These are phyloP conservation scores for Kodamaea plutei DNA, from an alignment of 1,139 yeast species.

Conservation along the genomic window DNA sequence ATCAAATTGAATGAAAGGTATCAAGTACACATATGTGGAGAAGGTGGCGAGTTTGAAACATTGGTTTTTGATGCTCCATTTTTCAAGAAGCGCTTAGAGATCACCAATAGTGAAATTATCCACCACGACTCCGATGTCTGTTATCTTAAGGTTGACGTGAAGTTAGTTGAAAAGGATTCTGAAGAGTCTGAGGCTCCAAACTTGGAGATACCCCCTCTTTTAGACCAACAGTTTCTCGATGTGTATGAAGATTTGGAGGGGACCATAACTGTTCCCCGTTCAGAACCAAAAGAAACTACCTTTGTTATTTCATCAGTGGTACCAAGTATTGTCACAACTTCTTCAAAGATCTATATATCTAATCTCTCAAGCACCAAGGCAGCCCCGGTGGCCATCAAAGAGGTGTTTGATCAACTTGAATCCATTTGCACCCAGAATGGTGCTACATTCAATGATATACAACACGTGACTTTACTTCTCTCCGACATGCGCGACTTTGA, in stretches of 20 bases:
- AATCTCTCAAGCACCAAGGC: conserved; percentile 38
- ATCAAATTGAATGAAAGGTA: conserved; percentile 55
- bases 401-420: conserved; percentile 45
- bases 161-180: conserved; percentile 35
- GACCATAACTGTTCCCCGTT: not conserved
- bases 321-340: conserved; percentile 5
- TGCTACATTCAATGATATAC: conserved; percentile 38
- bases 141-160: conserved; percentile 50
- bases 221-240: conserved; percentile 47
- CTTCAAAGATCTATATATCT: conserved; percentile 42
- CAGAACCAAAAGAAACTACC: not conserved
- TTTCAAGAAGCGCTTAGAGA: conserved; percentile 53
- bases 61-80: conserved; percentile 87
- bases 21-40: conserved; percentile 94
- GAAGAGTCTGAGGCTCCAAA: conserved; percentile 16
- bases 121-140: conserved; percentile 59
- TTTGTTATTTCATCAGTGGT: not conserved
- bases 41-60: conserved; percentile 97
- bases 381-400: conserved; percentile 42
- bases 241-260: conserved; percentile 17
- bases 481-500: conserved; percentile 62
- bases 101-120: conserved; percentile 40
- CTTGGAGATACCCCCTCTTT: conserved; percentile 34
- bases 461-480: conserved; percentile 58
- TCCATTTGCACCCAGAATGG: conserved; percentile 23